Evolutionary conservation across 192 early-diverging fungal genomes (phyloP).

Genomic region (Funneliformis mosseae): DNA sequence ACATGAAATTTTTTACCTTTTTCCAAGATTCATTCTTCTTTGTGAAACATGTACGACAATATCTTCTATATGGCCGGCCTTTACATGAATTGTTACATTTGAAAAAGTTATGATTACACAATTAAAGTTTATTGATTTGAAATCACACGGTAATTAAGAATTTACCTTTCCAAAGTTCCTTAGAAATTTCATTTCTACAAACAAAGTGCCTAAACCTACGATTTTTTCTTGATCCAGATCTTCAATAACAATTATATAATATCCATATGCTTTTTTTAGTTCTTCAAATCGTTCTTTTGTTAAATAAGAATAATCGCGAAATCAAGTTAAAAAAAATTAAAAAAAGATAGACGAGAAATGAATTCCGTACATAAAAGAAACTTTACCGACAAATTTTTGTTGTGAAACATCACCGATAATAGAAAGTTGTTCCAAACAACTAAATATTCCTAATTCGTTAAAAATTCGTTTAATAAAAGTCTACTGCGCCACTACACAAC

Average conservation of each 20-base stretch:
- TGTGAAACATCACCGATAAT: slow-evolving; percentile 74
- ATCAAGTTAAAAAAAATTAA: neutral
- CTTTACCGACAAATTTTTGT: slow-evolving; percentile 65
- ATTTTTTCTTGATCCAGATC: slow-evolving; percentile 58
- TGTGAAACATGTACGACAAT: slow-evolving; percentile 76
- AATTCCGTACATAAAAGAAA: neutral
- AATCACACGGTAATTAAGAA: neutral
- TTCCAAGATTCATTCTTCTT: slow-evolving; percentile 70
- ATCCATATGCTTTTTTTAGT: slow-evolving; percentile 67
- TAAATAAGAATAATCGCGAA: neutral
- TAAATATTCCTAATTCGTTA: slow-evolving; percentile 48
- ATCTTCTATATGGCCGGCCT: slow-evolving; percentile 92
- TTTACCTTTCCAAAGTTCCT: slow-evolving; percentile 70
- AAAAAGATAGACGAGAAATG: neutral
- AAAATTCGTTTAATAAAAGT: neutral
- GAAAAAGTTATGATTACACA: neutral
- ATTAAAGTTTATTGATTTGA: neutral
- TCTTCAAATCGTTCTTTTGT: slow-evolving; percentile 73
- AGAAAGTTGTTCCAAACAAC: slow-evolving; percentile 77
- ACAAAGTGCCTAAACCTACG: slow-evolving; percentile 83
- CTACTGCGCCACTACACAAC: neutral
- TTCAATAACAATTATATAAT: slow-evolving; percentile 88
- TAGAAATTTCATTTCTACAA: slow-evolving; percentile 92
- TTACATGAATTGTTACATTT: neutral
- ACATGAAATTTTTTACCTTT: slow-evolving; percentile 39